Evolutionary conservation across 2,329 filamentous ascomycete species (phyloP), one percentile per base, ranked within the genome.

Genomic region (Pseudogymnoascus sp.): DNA sequence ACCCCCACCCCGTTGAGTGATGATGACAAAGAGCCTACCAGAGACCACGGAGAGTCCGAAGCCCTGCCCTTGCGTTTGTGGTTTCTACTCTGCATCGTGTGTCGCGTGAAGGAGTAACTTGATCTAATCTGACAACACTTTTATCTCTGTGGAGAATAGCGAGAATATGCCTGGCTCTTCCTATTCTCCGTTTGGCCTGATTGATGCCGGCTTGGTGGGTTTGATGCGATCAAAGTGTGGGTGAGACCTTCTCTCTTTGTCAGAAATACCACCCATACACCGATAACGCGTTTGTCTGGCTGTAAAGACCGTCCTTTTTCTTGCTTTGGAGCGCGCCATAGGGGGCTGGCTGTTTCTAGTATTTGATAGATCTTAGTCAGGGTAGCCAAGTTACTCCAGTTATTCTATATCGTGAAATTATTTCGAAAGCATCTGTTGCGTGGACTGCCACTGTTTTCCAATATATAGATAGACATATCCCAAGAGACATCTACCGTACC

Each of bases 81-180:
- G 62, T 60, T 64, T 61, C 58, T 35, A n/a, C 20, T 39, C 35
- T 38, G 5, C 28, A 61, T 61, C 30, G 43, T 61, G 47, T 25
- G 63, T 62, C 62, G 38, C 33, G 61, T 69, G 67, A 68, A 63
- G 68, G 66, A 65, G 25, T 60, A 65, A 70, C 69, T 71, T 71
- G 68, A 71, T 71, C 69, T 71, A 71, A 70, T 71, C 68, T 70
- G 69, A 71, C 67, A 69, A 69, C 63, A 41, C 41, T 47, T 61
- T 11, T 15, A 15, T 20, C 62, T 63, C 2, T 74, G 75, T 12
- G 66, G 72, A 6, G 73, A 77, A 3, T 30, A 30, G 30, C 7
- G 43, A 30, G 25, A 30, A 30, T 50, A 11, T 50, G 28, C 43
- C 2, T 4, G 43, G 7, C 14, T 2, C 6, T 53, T 53, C 18